Evolutionary conservation across 129 eudicot genomes (phyloP).

Genomic region (Arctium minus): DNA sequence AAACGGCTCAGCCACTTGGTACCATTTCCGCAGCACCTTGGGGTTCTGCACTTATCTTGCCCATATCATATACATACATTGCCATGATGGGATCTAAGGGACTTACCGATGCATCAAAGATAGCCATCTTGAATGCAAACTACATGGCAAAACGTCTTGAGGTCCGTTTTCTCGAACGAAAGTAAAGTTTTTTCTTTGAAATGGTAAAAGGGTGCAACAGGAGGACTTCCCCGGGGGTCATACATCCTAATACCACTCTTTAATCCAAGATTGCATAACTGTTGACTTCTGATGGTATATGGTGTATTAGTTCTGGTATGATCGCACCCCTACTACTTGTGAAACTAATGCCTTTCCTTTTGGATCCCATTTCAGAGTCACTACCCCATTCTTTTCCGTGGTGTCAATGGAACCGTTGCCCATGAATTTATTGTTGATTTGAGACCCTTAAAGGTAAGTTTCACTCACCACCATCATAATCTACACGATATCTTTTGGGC

Average conservation of each 20-base stretch:
- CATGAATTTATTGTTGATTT: slow-evolving; percentile 95
- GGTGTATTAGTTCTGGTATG: neutral
- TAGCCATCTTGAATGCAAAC: slow-evolving; percentile 91
- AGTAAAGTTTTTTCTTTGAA: neutral
- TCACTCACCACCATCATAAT: slow-evolving; percentile 2
- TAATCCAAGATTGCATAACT: neutral
- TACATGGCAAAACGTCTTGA: slow-evolving; percentile 99
- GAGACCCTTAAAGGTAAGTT: slow-evolving; percentile 80
- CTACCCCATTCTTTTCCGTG: slow-evolving; percentile 97
- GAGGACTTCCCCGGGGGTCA: neutral
- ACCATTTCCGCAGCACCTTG: slow-evolving; percentile 97
- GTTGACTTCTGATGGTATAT: neutral
- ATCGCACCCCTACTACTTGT: neutral
- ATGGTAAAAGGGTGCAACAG: neutral
- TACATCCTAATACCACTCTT: neutral
- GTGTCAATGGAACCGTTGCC: slow-evolving; percentile 95
- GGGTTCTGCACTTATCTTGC: slow-evolving; percentile 99
- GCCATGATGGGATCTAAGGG: slow-evolving; percentile 99
- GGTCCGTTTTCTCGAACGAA: slow-evolving; percentile 33
- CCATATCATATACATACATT: slow-evolving; percentile 97
- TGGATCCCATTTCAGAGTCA: slow-evolving; percentile 46
- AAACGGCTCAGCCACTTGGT: slow-evolving; percentile 77
- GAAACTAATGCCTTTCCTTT: slow-evolving; percentile 18
- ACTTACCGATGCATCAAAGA: slow-evolving; percentile 92
- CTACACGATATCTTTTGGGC: neutral